These are phyloP conservation scores for Didymellaceae sp. DNA, from an alignment of 2,329 filamentous ascomycete genomes.

Conservation along the genomic window DNA sequence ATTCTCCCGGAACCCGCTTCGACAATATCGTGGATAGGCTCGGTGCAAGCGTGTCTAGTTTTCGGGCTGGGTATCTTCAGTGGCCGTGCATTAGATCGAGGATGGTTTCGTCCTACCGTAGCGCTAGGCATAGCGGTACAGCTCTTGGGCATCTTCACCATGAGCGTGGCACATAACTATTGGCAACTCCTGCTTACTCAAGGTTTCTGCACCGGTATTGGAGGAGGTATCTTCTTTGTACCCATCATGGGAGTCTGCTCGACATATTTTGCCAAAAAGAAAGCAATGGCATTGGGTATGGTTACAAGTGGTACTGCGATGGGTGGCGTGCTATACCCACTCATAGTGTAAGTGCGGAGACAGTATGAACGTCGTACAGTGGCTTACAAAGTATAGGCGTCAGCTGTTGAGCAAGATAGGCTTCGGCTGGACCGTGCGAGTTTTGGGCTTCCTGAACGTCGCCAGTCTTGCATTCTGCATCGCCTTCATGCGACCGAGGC, in stretches of 20 bases:
- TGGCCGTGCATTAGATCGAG: constrained; percentile 58
- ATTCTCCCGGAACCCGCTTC: constrained; percentile 46
- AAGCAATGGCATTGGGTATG: constrained; percentile 65
- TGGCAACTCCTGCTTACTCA: constrained; percentile 53
- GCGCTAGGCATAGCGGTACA: constrained; percentile 51
- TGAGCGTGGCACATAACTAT: constrained; percentile 55
- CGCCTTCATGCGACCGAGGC: constrained; percentile 53
- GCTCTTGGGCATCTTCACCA: constrained; percentile 58
- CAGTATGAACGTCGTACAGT: background rate
- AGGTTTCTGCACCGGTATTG: constrained; percentile 41
- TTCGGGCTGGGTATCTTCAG: constrained; percentile 55
- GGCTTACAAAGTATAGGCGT: constrained; percentile 1
- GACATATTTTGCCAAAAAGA: constrained; percentile 65
- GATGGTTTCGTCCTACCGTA: constrained; percentile 55
- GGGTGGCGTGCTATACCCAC: constrained; percentile 68
- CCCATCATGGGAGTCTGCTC: constrained; percentile 42
- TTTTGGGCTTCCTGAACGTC: constrained; percentile 54
- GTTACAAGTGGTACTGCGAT: constrained; percentile 65
- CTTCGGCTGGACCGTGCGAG: constrained; percentile 42
- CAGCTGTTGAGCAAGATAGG: constrained; percentile 56
- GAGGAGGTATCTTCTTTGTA: constrained; percentile 40
- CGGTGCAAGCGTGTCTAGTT: constrained; percentile 56
- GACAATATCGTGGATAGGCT: constrained; percentile 61
- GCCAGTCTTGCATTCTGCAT: constrained; percentile 43
- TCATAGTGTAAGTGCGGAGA: constrained; percentile 45